Conservation (phyloP, 2,329 filamentous ascomycete species). For the Aschersonia sp. region DNA sequence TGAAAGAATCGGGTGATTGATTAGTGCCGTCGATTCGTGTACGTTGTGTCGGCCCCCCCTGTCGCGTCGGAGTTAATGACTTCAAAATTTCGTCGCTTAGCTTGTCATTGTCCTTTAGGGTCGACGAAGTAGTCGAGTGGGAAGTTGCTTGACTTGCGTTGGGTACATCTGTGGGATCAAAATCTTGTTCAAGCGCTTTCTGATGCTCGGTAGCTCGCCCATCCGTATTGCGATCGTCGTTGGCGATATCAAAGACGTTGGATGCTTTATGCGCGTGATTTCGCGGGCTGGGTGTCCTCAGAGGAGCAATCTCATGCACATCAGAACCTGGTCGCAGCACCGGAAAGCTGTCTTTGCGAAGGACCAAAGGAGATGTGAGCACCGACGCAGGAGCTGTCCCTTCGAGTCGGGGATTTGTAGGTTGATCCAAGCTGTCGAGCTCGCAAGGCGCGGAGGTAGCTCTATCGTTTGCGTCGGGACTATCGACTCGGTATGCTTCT, state of each 20-base stretch:
- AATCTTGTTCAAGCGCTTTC: conserved; percentile 5
- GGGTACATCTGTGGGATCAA: conserved; percentile 16
- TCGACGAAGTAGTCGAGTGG: conserved; percentile 34
- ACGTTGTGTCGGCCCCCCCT: no score
- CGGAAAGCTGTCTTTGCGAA: neutral
- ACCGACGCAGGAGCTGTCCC: neutral
- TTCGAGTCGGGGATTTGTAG: neutral
- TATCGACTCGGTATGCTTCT: no score
- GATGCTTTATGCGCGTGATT: neutral
- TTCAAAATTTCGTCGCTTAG: conserved; percentile 62
- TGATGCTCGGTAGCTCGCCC: conserved; percentile 15
- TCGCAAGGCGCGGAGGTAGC: no score
- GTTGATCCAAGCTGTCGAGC: neutral
- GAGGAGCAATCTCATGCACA: conserved; percentile 11
- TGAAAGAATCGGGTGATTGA: conserved; percentile 8
- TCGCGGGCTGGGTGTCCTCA: conserved; percentile 19
- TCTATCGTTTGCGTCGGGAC: no score
- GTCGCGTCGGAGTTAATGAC: conserved; percentile 36
- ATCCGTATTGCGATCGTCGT: conserved; percentile 23
- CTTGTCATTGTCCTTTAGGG: conserved; percentile 55
- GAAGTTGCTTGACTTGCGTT: conserved; percentile 28
- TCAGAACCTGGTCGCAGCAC: conserved; percentile 4
- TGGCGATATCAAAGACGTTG: neutral
- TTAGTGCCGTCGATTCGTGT: conserved; percentile 6
- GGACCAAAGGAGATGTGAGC: neutral